Percentiles rank a stretch among this genome's conserved stretches.
Evolutionary conservation across 2,329 filamentous ascomycete species (phyloP).

Genomic region (Colletotrichum falcatum): DNA sequence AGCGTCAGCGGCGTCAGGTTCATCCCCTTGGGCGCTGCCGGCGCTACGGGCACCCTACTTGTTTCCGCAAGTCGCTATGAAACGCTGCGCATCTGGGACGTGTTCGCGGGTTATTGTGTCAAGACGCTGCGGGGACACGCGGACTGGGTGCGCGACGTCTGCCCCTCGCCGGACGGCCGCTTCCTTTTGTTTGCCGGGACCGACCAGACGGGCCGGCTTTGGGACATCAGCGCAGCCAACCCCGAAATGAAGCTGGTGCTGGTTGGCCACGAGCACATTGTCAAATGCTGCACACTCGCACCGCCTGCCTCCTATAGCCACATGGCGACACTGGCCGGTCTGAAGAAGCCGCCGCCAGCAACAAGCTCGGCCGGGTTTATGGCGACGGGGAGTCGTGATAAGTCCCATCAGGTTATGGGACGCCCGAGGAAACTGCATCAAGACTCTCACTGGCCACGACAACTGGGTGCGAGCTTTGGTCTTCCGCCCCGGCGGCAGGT

Average conservation of each 20-base stretch:
- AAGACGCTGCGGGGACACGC: slow-evolving; percentile 88
- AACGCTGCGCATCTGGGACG: slow-evolving; percentile 90
- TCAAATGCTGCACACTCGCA: slow-evolving; percentile 89
- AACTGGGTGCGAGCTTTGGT: slow-evolving; percentile 91
- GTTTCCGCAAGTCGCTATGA: slow-evolving; percentile 89
- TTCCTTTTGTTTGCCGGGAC: slow-evolving; percentile 86
- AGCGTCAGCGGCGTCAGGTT: slow-evolving; percentile 91
- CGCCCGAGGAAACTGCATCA: slow-evolving; percentile 83
- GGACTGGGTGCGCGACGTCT: slow-evolving; percentile 93
- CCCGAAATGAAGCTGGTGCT: slow-evolving; percentile 83
- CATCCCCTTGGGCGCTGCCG: slow-evolving; percentile 84
- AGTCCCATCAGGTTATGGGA: slow-evolving; percentile 93
- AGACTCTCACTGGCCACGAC: slow-evolving; percentile 87
- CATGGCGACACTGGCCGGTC: slow-evolving; percentile 79
- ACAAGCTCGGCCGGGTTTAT: slow-evolving; percentile 87
- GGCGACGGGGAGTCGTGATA: slow-evolving; percentile 90
- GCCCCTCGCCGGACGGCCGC: slow-evolving; percentile 83
- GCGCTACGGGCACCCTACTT: slow-evolving; percentile 82
- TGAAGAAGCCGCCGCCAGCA: slow-evolving; percentile 83
- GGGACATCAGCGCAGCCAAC: slow-evolving; percentile 80
- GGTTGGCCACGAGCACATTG: slow-evolving; percentile 85
- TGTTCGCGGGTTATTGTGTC: slow-evolving; percentile 91
- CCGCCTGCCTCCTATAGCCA: slow-evolving; percentile 83
- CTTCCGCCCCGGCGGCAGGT: slow-evolving; percentile 94
- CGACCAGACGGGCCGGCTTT: slow-evolving; percentile 84